Conservation (phyloP, 2,329 filamentous ascomycete genomes). For the Aspergillus hiratsukae region DNA sequence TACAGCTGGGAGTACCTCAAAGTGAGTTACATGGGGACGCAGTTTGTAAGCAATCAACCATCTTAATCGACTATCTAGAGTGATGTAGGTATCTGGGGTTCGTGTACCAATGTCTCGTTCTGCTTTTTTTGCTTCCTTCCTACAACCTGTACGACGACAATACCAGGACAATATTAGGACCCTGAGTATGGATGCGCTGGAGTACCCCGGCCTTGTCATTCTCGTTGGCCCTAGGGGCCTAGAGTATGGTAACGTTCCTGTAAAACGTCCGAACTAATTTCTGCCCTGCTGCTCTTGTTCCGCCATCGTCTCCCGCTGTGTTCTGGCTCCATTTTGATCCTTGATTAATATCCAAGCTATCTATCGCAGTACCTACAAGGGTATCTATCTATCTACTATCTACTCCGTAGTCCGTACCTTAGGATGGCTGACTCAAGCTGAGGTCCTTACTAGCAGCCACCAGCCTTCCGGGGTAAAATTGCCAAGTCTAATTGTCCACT, state of each 20-base stretch:
- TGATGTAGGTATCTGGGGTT: neutral
- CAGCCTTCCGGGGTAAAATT: neutral
- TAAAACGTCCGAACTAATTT: neutral
- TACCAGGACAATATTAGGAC: neutral
- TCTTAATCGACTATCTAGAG: neutral
- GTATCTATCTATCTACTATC: neutral
- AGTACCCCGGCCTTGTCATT: neutral
- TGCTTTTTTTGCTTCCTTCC: neutral
- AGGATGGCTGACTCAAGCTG: neutral
- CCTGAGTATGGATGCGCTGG: neutral
- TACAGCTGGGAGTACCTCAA: neutral
- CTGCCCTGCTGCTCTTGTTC: neutral
- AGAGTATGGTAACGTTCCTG: neutral
- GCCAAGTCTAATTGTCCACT: neutral
- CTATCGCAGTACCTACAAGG: neutral
- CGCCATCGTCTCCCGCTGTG: neutral
- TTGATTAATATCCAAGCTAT: neutral
- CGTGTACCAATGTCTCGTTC: neutral
- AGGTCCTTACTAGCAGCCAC: neutral
- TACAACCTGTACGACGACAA: neutral
- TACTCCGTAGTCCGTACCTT: neutral
- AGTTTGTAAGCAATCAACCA: neutral
- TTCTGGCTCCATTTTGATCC: neutral
- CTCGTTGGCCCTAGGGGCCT: neutral
- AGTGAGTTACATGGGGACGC: neutral